Conservation (phyloP, 306 rosid genomes). For the Amphicarpaea edgeworthii region DNA sequence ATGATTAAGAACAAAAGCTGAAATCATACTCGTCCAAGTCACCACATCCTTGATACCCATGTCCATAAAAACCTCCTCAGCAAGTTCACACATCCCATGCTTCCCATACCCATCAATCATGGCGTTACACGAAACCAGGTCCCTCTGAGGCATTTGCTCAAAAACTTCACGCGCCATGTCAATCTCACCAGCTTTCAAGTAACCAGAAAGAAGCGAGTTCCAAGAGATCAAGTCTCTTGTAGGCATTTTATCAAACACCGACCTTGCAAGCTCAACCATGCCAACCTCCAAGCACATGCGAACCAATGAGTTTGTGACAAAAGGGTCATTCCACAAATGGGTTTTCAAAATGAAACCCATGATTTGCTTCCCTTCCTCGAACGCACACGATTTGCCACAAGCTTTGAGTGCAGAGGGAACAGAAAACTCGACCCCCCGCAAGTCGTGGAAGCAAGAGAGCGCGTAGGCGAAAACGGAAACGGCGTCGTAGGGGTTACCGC, state of each 20-base stretch:
- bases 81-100: conserved; percentile 55
- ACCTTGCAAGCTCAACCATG: conserved; percentile 45
- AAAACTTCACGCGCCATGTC: conserved; percentile 51
- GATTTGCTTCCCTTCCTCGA: conserved; percentile 56
- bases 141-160: conserved; percentile 52
- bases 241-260: conserved; percentile 63
- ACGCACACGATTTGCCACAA: conserved; percentile 53
- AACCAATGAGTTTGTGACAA: conserved; percentile 58
- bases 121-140: conserved; percentile 53
- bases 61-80: conserved; percentile 52
- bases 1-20: conserved; percentile 50
- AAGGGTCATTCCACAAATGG: conserved; percentile 52
- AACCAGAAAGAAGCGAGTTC: conserved; percentile 63
- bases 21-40: conserved; percentile 62
- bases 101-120: conserved; percentile 71
- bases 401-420: conserved; percentile 61
- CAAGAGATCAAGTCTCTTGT: conserved; percentile 57
- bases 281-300: conserved; percentile 59
- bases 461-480: conserved; percentile 51
- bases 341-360: conserved; percentile 58
- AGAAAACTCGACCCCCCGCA: conserved; percentile 48
- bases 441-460: conserved; percentile 49
- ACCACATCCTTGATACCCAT: conserved; percentile 55
- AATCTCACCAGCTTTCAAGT: conserved; percentile 50
- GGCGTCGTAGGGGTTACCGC: conserved; percentile 51